Evolutionary conservation across 2,329 filamentous ascomycete species (phyloP), one percentile per base, ranked within the genome.

Genomic region (Tolypocladium ophioglossoides): DNA sequence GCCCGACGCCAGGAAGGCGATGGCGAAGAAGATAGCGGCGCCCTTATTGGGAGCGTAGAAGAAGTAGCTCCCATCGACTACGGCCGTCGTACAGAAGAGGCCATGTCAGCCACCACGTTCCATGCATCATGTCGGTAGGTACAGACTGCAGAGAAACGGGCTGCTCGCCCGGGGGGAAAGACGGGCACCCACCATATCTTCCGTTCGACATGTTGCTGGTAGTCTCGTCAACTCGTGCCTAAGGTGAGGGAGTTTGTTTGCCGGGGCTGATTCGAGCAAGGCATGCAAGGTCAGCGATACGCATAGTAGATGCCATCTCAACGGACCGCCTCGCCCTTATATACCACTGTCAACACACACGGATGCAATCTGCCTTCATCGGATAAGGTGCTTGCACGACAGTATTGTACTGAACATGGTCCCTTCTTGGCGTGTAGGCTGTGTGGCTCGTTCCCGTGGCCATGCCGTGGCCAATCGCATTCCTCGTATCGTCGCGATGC

Each of bases 21-120:
- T 49, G 10, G 71, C 64, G 56, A 78, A 78, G 66, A 78, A 76
- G 35, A 77, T 65, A 3, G 75, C 70, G 0, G 74, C 76, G 1
- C 70, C 73, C 58, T 74, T 74, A 54, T 76, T 77, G 0, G 75
- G 73, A 10, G 70, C 72, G 55, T 74, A 77, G 60, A 76, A 72
- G 67, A 69, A 78, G 38, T 71, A 67, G 55, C 72, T 78, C 0
- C 67, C 70, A 1, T 68, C 60, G 38, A 76, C 72, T 74, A 53
- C 9, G 16, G 35, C 14, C 35, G 16, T 38, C 5, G 39, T 41
- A 22, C 6, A 22, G 20, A 22, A 41, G 10, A 14, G 7, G 10
- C 20, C 39, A 22, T 14, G 39, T 22, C 39, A 22, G n/a, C 39
- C 10, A 41, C n/a, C n/a, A 41, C 10, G 9, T 20, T 40, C 3